A percentile compares a stretch with the other conserved stretches of the same genome.
Evolutionary conservation across 2,329 filamentous ascomycete species (phyloP).

Genomic region (Colletotrichum simmondsii): DNA sequence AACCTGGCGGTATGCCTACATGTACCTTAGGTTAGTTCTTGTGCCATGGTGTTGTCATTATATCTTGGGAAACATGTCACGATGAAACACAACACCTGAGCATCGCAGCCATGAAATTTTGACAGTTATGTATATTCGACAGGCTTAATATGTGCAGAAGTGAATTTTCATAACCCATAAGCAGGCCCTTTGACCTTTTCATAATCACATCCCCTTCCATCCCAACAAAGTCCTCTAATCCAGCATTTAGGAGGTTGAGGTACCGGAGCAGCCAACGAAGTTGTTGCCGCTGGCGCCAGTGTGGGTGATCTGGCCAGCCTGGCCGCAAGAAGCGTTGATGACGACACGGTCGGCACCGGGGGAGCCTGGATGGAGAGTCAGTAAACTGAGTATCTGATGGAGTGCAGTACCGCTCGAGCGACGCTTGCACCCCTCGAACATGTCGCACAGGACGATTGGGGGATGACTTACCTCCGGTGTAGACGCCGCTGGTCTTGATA

Average conservation of each 20-base stretch:
- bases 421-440: neutral
- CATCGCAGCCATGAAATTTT: neutral
- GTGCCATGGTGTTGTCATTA: neutral
- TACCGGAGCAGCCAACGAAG: constrained; percentile 64
- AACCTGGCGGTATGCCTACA: neutral
- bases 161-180: neutral
- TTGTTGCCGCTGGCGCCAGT: constrained; percentile 76
- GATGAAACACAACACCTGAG: neutral
- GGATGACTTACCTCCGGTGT: constrained; percentile 61
- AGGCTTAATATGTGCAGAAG: neutral
- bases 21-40: no score
- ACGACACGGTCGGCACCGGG: constrained; percentile 76
- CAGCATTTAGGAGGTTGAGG: constrained; percentile 1
- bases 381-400: neutral
- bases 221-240: neutral
- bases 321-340: constrained; percentile 66
- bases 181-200: neutral
- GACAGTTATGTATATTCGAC: neutral
- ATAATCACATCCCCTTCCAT: neutral
- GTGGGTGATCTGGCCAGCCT: constrained; percentile 76
- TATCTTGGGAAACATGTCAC: neutral
- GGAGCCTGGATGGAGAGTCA: constrained; percentile 53
- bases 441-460: neutral
- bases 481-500: constrained; percentile 64
- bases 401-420: neutral